Percentiles rank a stretch among this genome's conserved stretches.
Conservation (phyloP, 2,329 filamentous ascomycete species). For the Colletotrichum endophyticum region DNA sequence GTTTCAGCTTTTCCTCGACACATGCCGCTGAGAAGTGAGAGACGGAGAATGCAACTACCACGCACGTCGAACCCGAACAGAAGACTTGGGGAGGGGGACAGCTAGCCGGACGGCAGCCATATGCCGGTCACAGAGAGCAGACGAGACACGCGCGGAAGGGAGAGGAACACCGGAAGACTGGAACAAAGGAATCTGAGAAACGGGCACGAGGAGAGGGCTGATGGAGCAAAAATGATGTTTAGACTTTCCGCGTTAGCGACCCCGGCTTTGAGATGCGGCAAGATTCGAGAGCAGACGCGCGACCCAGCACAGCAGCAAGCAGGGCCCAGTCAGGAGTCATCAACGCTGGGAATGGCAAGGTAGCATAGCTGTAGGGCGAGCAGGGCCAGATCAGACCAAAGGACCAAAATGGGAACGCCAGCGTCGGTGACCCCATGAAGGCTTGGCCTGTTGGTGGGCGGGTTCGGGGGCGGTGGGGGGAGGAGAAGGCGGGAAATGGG, state of each 20-base stretch:
- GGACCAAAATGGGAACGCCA: neutral
- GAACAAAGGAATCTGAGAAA: neutral
- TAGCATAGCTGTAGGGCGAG: neutral
- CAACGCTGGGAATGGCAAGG: neutral
- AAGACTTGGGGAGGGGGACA: neutral
- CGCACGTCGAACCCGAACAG: neutral
- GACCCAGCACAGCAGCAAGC: neutral
- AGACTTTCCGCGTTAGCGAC: neutral
- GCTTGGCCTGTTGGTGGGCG: neutral
- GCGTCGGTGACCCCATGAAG: neutral
- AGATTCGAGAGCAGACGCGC: neutral
- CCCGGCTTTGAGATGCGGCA: neutral
- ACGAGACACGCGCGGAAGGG: neutral
- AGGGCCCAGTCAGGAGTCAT: neutral
- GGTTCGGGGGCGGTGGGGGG: neutral
- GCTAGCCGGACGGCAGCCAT: neutral
- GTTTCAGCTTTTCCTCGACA: constrained; percentile 5
- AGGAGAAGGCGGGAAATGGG: neutral
- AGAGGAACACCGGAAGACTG: neutral
- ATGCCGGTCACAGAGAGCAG: neutral
- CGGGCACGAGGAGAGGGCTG: neutral
- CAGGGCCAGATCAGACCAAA: constrained; percentile 4
- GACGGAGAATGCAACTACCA: neutral
- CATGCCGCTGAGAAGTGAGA: neutral
- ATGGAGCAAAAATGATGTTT: neutral